Conservation (phyloP, 1,139 yeast genomes). For the Yamadazyma triangularis region DNA sequence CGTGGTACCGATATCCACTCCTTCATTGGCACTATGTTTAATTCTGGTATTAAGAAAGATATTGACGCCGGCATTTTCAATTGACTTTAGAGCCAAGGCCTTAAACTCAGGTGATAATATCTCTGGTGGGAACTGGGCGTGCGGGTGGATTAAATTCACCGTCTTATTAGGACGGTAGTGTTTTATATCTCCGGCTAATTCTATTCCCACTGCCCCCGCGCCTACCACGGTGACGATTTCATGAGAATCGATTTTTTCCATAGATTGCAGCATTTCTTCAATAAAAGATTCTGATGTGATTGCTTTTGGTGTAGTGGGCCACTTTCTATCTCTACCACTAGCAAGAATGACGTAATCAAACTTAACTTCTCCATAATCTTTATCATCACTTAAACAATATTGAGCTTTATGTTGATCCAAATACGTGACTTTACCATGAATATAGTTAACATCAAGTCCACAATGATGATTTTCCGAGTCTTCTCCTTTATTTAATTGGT, state of each 20-base stretch:
- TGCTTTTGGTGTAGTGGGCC: slow-evolving; percentile 53
- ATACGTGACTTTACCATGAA: slow-evolving; percentile 38
- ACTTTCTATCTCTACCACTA: slow-evolving; percentile 46
- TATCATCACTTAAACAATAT: slow-evolving; percentile 15
- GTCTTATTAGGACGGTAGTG: slow-evolving; percentile 28
- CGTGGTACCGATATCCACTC: slow-evolving; percentile 9
- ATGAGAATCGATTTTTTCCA: slow-evolving; percentile 16
- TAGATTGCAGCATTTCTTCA: slow-evolving; percentile 31
- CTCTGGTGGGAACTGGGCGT: slow-evolving; percentile 37
- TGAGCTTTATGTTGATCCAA: slow-evolving; percentile 24
- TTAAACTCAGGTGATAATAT: slow-evolving; percentile 24
- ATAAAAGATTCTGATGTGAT: slow-evolving; percentile 23
- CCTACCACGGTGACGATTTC: slow-evolving; percentile 36
- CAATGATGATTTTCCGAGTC: slow-evolving; percentile 11
- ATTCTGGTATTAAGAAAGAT: slow-evolving; percentile 23
- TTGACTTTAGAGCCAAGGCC: slow-evolving; percentile 20
- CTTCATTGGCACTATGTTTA: slow-evolving; percentile 15
- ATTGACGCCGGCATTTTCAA: slow-evolving; percentile 19
- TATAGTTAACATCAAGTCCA: slow-evolving; percentile 19
- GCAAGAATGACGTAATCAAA: slow-evolving; percentile 50
- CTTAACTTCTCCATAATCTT: slow-evolving; percentile 20
- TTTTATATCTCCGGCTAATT: slow-evolving; percentile 45
- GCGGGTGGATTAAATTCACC: slow-evolving; percentile 39
- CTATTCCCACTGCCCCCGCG: slow-evolving; percentile 51
- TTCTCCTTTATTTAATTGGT: slow-evolving; percentile 9